Base-by-base conservation (phyloP, 2,329 filamentous ascomycete genomes). In the Alternaria infectoria region DNA sequence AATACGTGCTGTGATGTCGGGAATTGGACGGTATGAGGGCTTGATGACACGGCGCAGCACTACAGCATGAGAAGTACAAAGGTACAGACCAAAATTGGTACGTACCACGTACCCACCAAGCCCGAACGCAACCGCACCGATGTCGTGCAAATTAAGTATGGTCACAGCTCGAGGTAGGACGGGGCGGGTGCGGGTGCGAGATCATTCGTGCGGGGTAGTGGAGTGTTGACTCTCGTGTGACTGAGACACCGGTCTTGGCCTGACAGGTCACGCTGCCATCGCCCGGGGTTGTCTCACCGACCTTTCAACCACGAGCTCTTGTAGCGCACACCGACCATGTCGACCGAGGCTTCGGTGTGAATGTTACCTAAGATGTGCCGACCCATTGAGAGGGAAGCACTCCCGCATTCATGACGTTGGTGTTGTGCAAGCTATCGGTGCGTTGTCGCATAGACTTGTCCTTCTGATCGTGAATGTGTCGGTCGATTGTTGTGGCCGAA, bases 101-200 rank as follows among this genome's bases (percentile, higher is more conserved):
- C 45, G 17, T 61, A 30, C 19, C 26, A 21, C 11, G 5, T 21
- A 36, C 46, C 30, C 44, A 11, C 36, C 32, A 26, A 25, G 28
- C 8, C 36, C 26, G 32, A 5, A 11, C 21, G 25, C 25, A 15
- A 21, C 40, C 23, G 45, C 54, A 64, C 44, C 11, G 25, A 49
- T 26, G 65, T 64, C 43, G 65, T 68, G 59, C 63, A 61, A 9
- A 66, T 66, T 63, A 61, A 30, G 56, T 60, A 51, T 62, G 61
- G 65, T 61, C 61, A 66, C 63, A 68, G 67, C 61, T 64, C 63
- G 54, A 28, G 12, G 43, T 57, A n/a, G 45, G 30, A 60, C 57
- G 21, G 23, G n/a, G 17, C 49, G 23, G 40, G 30, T 50, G 44
- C 19, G 49, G 21, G 19, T 40, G 19, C 23, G 28, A 25, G 55